Conservation (phyloP, 805 yeast species). For the Sungouiella thailandica region DNA sequence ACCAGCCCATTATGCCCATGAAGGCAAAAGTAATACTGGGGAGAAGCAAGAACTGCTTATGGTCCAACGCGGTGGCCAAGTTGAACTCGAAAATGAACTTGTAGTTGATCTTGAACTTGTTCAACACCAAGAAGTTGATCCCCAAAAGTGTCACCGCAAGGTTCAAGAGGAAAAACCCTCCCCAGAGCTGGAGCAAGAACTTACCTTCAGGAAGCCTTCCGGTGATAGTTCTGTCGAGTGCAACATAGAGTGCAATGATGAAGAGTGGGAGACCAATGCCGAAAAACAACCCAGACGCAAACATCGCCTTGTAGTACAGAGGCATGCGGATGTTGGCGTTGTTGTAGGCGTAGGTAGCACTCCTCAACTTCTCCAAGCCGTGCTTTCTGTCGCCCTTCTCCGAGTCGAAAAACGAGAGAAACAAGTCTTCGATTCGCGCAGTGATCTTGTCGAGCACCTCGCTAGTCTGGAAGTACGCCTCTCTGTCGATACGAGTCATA, state of each 20-base stretch:
- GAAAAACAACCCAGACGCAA: conserved; percentile 58
- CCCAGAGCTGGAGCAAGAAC: conserved; percentile 82
- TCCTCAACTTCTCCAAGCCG: conserved; percentile 62
- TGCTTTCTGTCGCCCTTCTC: conserved; percentile 49
- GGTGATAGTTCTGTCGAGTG: conserved; percentile 35
- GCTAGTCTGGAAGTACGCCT: conserved; percentile 55
- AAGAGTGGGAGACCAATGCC: conserved; percentile 73
- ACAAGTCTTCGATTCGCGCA: conserved; percentile 61
- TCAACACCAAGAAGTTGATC: conserved; percentile 69
- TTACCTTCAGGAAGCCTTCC: conserved; percentile 50
- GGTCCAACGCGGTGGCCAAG: conserved; percentile 60
- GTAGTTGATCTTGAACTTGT: conserved; percentile 72
- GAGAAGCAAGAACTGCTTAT: conserved; percentile 57
- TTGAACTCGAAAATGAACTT: conserved; percentile 89
- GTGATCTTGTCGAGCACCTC: conserved; percentile 63
- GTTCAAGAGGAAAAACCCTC: conserved; percentile 69
- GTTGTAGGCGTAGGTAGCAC: conserved; percentile 37
- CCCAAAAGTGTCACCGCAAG: conserved; percentile 63
- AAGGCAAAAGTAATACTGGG: conserved; percentile 57
- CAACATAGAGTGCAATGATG: conserved; percentile 51
- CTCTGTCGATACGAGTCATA: conserved; percentile 50
- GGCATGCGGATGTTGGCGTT: conserved; percentile 22
- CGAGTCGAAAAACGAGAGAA: conserved; percentile 57
- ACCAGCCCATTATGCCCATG: conserved; percentile 62
- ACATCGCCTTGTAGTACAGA: conserved; percentile 41